Base-by-base conservation (phyloP, 106 monocot genomes). In the Platanthera guangdongensis region DNA sequence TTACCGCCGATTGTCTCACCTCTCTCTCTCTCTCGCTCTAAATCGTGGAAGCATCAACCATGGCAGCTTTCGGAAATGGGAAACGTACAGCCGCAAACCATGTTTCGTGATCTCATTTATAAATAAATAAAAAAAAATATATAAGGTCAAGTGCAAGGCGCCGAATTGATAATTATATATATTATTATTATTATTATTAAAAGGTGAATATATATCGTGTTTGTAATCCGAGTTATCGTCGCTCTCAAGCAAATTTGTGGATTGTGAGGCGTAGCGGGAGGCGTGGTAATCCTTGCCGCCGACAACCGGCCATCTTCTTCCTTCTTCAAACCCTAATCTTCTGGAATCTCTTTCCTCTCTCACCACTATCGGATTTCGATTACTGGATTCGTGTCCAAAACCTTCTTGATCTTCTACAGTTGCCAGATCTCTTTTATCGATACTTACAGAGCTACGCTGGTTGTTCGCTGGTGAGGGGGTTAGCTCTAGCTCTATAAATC, bases 161-260 rank as follows among this genome's bases (percentile, higher is more conserved):
- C 65, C 32, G 32, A 47, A 70, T 47, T 15, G 15, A 70, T 47
- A 70, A 16, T 10, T 70, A 39, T 39, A 39, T 39, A 39, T 39
- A 39, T 39, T 39, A 39, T 25, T 25, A 25, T 25, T 25, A 39
- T 39, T 39, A 39, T 0, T 15, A 70, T 16, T 47, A 70, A n/a
- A 70, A n/a, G n/a, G 47, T 47, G 15, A 47, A 70, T 47, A 47
- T 70, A 70, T 47, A 47, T 70, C 7, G 45, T 10, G 70, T 70
- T 70, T 14, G 70, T 70, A 70, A 70, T 70, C 47, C 70, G 4
- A 47, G 14, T 14, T 70, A 12, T 51, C 72, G 8, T 72, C 51
- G 51, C 16, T n/a, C 49, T 72, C 72, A 46, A 21, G 50, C 72
- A 1, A 47, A 51, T 72, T 72, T 72, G 72, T 72, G 72, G 72